These are phyloP conservation scores for Suillus bovinus DNA, from an alignment of 768 basidiomycete species.

Conservation along the genomic window DNA sequence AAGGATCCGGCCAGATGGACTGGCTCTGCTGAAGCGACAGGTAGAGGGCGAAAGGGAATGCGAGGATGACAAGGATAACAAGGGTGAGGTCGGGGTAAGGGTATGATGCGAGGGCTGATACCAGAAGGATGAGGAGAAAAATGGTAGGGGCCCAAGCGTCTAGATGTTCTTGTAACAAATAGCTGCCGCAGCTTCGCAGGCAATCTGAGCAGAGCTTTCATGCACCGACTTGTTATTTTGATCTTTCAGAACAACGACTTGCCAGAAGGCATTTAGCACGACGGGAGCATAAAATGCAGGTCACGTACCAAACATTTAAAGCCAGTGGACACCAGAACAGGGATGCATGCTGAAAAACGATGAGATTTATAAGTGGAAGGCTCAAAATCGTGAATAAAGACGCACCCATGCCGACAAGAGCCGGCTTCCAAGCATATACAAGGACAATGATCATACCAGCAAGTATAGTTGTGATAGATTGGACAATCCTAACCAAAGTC, in stretches of 20 bases:
- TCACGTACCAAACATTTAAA: constrained; percentile 74
- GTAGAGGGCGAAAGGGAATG: too few species aligned
- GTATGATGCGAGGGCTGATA: too few species aligned
- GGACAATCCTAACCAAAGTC: constrained; percentile 60
- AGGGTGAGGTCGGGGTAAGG: too few species aligned
- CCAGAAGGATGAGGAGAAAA: too few species aligned
- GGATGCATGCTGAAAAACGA: constrained; percentile 56
- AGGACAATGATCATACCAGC: constrained; percentile 78
- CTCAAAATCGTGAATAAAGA: background rate
- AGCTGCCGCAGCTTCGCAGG: constrained; percentile 87
- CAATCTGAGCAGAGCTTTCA: constrained; percentile 79
- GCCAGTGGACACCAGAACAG: constrained; percentile 66
- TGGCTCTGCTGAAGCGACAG: too few species aligned
- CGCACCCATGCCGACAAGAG: constrained; percentile 78
- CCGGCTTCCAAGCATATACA: constrained; percentile 72
- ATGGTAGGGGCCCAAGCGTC: too few species aligned
- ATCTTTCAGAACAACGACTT: constrained; percentile 87
- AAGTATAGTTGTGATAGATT: constrained; percentile 67
- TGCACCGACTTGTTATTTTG: constrained; percentile 79
- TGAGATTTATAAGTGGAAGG: background rate
- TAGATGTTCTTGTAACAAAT: too few species aligned
- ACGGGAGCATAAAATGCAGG: background rate
- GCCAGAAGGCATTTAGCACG: constrained; percentile 33
- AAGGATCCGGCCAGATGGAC: too few species aligned
- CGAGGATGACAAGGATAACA: too few species aligned